Base-by-base conservation (phyloP, 306 rosid genomes). In the Echinosophora koreensis region DNA sequence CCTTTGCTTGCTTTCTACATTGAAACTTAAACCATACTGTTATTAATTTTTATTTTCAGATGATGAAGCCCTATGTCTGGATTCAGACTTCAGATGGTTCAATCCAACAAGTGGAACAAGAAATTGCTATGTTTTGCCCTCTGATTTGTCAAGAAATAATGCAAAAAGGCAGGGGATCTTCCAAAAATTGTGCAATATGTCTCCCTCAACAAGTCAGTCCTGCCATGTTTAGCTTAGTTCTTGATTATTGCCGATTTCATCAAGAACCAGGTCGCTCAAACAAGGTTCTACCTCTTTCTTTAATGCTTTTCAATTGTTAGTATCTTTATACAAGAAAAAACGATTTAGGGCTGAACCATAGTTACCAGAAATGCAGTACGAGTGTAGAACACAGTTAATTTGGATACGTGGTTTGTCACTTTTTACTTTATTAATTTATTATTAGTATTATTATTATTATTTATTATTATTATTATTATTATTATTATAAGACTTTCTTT, bases 131-230 rank as follows among this genome's bases (percentile, higher is more conserved):
- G 93, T 89, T 89, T 91, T 93, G 92, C 69, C 98, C 98, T 4
- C 80, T 89, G 87, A 90, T 93, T 73, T 90, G 97, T 77, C 88
- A 86, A 34, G 97, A 93, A 86, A 78, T 91, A 85, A 79, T 88
- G 46, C 95, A 91, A 73, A 88, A 92, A 61, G 90, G 96, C 83
- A 80, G 80, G 89, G 97, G 97, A 76, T 84, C 97, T 12, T 95
- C 99, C 88, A 95, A 92, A 88, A 95, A 86, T 69, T 88, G 85
- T 88, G 99, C 99, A 51, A 91, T 96, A 84, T 88, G 91, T 63
- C 97, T 96, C 79, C 99, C 99, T 61, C 96, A 90, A 87, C 97
- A 93, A 81, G 99, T 96, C 69, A 90, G 88, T 83, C 96, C 97
- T 65, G 85, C 93, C 27, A 88, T 91, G 76, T 87, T 95, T 88